Conservation (phyloP, 2,329 filamentous ascomycete genomes). For the Zopfia rhizophila region DNA sequence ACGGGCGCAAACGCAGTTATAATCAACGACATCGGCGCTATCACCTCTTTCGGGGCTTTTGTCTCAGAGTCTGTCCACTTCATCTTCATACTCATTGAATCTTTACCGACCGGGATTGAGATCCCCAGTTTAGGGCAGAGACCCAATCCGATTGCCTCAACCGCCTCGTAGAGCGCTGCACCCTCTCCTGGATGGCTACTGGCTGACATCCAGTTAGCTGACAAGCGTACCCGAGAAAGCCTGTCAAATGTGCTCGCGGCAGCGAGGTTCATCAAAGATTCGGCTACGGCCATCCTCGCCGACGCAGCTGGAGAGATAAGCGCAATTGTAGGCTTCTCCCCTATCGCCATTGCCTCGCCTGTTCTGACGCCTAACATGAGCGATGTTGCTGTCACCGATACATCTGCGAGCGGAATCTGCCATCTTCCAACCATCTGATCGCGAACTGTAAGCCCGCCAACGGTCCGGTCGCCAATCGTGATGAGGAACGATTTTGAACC, state of each 20-base stretch:
- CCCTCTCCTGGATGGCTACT: conserved; percentile 92
- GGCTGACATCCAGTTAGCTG: conserved; percentile 99
- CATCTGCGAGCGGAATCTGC: conserved; percentile 94
- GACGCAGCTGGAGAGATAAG: conserved; percentile 91
- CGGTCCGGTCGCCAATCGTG: conserved; percentile 92
- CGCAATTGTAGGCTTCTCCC: conserved; percentile 88
- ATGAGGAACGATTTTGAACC: conserved; percentile 98
- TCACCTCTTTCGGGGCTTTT: conserved; percentile 82
- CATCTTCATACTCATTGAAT: conserved; percentile 99
- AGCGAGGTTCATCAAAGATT: conserved; percentile 91
- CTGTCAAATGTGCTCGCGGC: conserved; percentile 80
- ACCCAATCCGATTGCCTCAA: conserved; percentile 91
- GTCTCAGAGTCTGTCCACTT: conserved; percentile 82
- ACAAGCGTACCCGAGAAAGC: conserved; percentile 83
- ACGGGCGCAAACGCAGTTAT: conserved; percentile 92
- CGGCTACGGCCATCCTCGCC: conserved; percentile 94
- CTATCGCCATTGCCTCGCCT: conserved; percentile 98
- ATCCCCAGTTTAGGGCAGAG: conserved; percentile 91
- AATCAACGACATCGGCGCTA: conserved; percentile 88
- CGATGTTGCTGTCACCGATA: conserved; percentile 88
- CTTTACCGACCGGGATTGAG: conserved; percentile 95
- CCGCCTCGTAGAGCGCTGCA: conserved; percentile 90
- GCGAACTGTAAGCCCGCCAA: conserved; percentile 86
- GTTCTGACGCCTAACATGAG: conserved; percentile 77
- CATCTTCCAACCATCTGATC: conserved; percentile 98